phyloP scores from a whole-genome alignment of 2,329 filamentous ascomycete genomes.

The Aureobasidium sp. region DNA sequence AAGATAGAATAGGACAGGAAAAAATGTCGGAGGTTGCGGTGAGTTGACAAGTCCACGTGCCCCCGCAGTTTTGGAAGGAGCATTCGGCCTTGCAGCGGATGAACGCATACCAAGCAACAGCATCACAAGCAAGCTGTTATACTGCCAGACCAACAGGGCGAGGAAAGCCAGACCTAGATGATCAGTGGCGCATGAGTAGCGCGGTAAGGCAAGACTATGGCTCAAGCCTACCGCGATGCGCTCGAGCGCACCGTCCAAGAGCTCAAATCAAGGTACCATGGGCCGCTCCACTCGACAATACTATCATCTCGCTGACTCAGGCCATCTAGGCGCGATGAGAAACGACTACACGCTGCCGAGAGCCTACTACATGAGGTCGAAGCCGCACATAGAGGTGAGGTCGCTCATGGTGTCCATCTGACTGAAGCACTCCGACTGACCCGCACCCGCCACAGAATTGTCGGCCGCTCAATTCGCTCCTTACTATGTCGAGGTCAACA shows the following conservation, averaged over 20 bases:
- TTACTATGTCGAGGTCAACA: conserved; percentile 39
- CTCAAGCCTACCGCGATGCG: conserved; percentile 16
- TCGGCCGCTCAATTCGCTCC: not conserved
- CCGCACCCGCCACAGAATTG: conserved; percentile 4
- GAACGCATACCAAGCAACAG: not conserved
- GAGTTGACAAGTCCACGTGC: not conserved
- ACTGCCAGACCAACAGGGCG: not conserved
- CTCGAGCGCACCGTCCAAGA: conserved; percentile 8
- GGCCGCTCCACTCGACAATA: not conserved
- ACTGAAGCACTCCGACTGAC: not conserved
- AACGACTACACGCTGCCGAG: conserved; percentile 11
- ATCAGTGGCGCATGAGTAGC: conserved; percentile 7
- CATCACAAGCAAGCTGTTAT: not conserved
- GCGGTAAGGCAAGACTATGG: conserved; percentile 7
- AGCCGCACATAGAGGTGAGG: conserved; percentile 13
- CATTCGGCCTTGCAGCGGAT: not conserved
- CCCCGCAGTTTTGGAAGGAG: not conserved
- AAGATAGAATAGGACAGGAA: not conserved
- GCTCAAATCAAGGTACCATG: conserved; percentile 11
- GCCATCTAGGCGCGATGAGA: conserved; percentile 3
- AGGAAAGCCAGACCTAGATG: not conserved
- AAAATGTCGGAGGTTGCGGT: not conserved
- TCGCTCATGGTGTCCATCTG: not conserved
- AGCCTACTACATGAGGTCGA: conserved; percentile 11
- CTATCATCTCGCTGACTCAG: not conserved